A percentile compares a stretch with the other conserved stretches of the same genome.
These are phyloP conservation scores for Solanum hybrid DNA, from an alignment of 305 asterid genomes.

Conservation along the genomic window DNA sequence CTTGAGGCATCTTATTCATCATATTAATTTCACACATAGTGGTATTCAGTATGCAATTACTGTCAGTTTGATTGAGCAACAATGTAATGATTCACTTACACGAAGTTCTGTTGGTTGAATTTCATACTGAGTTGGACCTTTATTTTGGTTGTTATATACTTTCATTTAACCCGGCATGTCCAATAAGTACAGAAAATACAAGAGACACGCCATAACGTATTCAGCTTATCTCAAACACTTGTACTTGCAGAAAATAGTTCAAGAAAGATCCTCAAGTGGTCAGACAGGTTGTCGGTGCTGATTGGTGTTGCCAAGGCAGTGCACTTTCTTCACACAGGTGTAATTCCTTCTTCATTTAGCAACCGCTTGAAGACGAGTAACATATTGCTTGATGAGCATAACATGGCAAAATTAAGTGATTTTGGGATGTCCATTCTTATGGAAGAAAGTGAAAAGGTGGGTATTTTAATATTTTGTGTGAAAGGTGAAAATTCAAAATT, in stretches of 20 bases:
- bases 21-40: neutral
- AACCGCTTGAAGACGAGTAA: constrained; percentile 49
- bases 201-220: neutral
- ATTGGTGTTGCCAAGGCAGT: constrained; percentile 63
- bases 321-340: constrained; percentile 68
- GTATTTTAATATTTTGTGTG: too few species aligned
- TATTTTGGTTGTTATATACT: neutral
- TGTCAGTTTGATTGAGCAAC: neutral
- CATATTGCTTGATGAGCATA: constrained; percentile 46
- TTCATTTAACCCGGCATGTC: neutral
- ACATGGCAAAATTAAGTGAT: constrained; percentile 57
- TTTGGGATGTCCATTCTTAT: constrained; percentile 54
- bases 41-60: neutral
- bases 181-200: neutral
- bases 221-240: constrained; percentile 11
- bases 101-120: neutral
- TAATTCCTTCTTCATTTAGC: constrained; percentile 56
- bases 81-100: neutral
- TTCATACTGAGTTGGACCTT: neutral
- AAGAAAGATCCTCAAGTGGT: constrained; percentile 50
- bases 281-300: constrained; percentile 49
- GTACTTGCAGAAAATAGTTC: constrained; percentile 35
- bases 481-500: too few species aligned
- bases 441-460: constrained; percentile 32
- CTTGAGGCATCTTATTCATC: neutral